Evolutionary conservation across 768 basidiomycete genomes (phyloP), one percentile per base, ranked within the genome.

Genomic region (Russula ochroleuca): DNA sequence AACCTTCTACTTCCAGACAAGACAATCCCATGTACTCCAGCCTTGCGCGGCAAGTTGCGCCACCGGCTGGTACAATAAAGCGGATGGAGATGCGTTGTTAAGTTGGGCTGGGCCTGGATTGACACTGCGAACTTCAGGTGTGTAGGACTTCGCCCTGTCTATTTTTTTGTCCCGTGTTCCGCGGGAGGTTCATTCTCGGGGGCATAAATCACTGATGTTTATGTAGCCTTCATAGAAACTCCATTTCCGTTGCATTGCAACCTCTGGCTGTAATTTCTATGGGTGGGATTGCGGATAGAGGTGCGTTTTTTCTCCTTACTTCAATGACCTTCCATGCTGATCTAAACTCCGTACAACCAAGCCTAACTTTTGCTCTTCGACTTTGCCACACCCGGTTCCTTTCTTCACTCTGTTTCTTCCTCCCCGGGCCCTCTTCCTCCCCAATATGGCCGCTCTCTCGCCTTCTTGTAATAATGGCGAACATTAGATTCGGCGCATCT

Each of bases 221-320:
- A 8, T 56, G 37, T 69, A 95, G 94, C 69, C 78, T 99, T 40
- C 94, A 96, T 71, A 82, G 87, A 35, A 90, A 93, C 73, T 97
- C 95, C 0, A 78, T 86, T 15, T 92, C 91, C 0, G 95, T 98
- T 0, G 88, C 88, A 0, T 74, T 96, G 0, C 95, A 98, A 72
- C 94, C 94, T 0, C 70, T 98, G n/a, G 91, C 88, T 0, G 94
- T 99, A 43, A 94, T 99, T 61, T 94, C 95, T 6, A 90, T 97
- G 81, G 93, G 93, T 8, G 85, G 85, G 19, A 86, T 96, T 60
- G 96, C 95, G 1, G 93, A 98, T 75, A 85, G 90, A 66, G 86
- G 94, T 95, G 69, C 63, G 90, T 79, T 45, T 48, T 47, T 38
- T 23, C 57, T 38, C 17, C 31, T n/a, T n/a, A n/a, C n/a, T n/a